Evolutionary conservation across 73 alveolate species (phyloP).

Genomic region (Blepharisma stoltei): DNA sequence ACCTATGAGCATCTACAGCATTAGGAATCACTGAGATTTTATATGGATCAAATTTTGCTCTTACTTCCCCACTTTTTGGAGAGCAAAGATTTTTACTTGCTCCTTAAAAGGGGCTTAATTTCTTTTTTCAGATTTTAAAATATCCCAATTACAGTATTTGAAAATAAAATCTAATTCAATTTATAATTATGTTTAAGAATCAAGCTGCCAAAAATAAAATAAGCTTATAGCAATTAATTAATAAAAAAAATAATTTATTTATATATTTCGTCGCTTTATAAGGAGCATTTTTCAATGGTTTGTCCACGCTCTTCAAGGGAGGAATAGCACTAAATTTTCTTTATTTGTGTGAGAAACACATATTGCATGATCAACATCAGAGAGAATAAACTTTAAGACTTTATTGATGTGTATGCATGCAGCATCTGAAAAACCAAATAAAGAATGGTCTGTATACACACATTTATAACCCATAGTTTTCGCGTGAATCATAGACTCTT

Average conservation of each 20-base stretch:
- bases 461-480: slow-evolving; percentile 78
- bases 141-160: too few relatives aligned
- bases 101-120: background rate
- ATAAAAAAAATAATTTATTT: too few relatives aligned
- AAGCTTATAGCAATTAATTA: too few relatives aligned
- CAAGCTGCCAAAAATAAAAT: too few relatives aligned
- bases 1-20: slow-evolving; percentile 93
- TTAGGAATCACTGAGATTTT: slow-evolving; percentile 93
- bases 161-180: too few relatives aligned
- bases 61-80: too few relatives aligned
- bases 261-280: too few relatives aligned
- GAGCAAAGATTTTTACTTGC: slow-evolving; percentile 70
- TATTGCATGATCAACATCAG: slow-evolving; percentile 92
- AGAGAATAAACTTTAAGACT: slow-evolving; percentile 51
- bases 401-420: slow-evolving; percentile 88
- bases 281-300: too few relatives aligned
- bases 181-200: too few relatives aligned
- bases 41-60: slow-evolving; percentile 91
- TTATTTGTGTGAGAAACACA: slow-evolving; percentile 96
- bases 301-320: too few relatives aligned
- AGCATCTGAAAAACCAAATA: slow-evolving; percentile 94
- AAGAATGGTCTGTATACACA: slow-evolving; percentile 99
- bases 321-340: slow-evolving; percentile 58
- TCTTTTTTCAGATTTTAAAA: too few relatives aligned
- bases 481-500: slow-evolving; percentile 76